A percentile compares a stretch with the other conserved stretches of the same genome.
Conservation (phyloP, 345 rosid species). For the Sapria himalayana region DNA sequence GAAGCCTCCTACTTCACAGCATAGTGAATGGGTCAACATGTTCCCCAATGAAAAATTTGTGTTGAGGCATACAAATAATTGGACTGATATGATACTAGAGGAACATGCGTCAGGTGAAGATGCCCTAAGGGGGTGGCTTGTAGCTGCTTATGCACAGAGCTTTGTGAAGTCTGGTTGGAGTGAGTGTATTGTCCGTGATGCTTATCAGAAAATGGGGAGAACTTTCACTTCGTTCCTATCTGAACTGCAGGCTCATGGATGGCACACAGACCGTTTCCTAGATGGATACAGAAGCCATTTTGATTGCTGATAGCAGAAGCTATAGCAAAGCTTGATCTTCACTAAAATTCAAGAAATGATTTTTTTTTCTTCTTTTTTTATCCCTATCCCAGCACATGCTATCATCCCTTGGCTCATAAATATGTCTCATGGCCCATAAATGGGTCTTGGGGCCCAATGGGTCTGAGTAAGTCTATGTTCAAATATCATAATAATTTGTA, state of each 20-base stretch:
- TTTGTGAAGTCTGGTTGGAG: constrained; percentile 20
- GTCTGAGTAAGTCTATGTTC: too few species aligned
- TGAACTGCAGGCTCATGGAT: constrained; percentile 62
- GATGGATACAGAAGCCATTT: constrained; percentile 75
- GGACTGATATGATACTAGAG: constrained; percentile 60
- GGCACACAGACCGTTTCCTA: constrained; percentile 81
- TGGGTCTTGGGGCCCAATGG: too few species aligned
- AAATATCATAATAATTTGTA: too few species aligned
- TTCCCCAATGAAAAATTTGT: constrained; percentile 65
- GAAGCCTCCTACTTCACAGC: constrained; percentile 42
- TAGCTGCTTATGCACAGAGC: constrained; percentile 47
- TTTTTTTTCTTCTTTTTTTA: too few species aligned
- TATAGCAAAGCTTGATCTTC: too few species aligned
- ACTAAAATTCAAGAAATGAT: too few species aligned
- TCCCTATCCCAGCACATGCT: too few species aligned
- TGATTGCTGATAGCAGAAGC: constrained; percentile 33
- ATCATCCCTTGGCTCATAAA: too few species aligned
- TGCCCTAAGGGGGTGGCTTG: constrained; percentile 86
- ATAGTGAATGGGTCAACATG: constrained; percentile 35
- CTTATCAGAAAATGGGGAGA: constrained; percentile 40
- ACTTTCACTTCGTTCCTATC: constrained; percentile 30
- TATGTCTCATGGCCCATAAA: too few species aligned
- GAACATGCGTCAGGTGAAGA: constrained; percentile 71
- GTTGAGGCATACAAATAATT: constrained; percentile 24
- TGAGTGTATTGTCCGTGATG: constrained; percentile 23